Percentiles rank a stretch among this genome's conserved stretches.
phyloP scores from a whole-genome alignment of 1,284 basidiomycete genomes.

The Ceratobasidium sp. region DNA sequence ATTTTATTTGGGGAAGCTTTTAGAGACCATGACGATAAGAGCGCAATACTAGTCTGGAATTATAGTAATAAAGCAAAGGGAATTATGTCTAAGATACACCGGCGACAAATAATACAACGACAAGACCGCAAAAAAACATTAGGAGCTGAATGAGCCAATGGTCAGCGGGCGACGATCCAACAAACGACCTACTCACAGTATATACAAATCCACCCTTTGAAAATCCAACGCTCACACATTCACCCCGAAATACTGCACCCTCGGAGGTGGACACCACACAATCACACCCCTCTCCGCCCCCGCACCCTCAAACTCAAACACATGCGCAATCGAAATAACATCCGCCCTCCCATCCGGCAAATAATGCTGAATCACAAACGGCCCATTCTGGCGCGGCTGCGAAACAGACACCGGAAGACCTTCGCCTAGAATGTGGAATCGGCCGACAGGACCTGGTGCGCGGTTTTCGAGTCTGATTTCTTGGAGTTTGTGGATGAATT shows the following conservation, averaged over 20 bases:
- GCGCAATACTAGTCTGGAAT: no score
- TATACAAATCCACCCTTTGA: no score
- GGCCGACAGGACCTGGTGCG: not conserved
- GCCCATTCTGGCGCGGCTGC: not conserved
- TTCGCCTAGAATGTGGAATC: conserved; percentile 31
- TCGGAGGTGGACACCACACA: conserved; percentile 39
- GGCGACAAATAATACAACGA: not conserved
- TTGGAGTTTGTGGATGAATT: conserved; percentile 28
- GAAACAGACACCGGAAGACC: conserved; percentile 21
- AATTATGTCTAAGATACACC: not conserved
- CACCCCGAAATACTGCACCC: conserved; percentile 26
- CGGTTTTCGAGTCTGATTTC: not conserved
- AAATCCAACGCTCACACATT: not conserved
- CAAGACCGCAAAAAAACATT: not conserved
- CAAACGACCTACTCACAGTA: no score
- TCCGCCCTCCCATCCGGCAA: conserved; percentile 22
- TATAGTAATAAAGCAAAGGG: no score
- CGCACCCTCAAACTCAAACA: conserved; percentile 5
- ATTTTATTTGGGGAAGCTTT: not conserved
- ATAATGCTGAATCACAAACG: conserved; percentile 37
- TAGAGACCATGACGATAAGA: not conserved
- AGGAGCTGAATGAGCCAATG: not conserved
- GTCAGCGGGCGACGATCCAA: no score
- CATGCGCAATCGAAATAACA: conserved; percentile 36
- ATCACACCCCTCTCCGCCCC: conserved; percentile 23